Percentiles rank a stretch among this genome's conserved stretches.
Evolutionary conservation across 2,329 filamentous ascomycete species (phyloP).

Genomic region (Calonectria pteridis): DNA sequence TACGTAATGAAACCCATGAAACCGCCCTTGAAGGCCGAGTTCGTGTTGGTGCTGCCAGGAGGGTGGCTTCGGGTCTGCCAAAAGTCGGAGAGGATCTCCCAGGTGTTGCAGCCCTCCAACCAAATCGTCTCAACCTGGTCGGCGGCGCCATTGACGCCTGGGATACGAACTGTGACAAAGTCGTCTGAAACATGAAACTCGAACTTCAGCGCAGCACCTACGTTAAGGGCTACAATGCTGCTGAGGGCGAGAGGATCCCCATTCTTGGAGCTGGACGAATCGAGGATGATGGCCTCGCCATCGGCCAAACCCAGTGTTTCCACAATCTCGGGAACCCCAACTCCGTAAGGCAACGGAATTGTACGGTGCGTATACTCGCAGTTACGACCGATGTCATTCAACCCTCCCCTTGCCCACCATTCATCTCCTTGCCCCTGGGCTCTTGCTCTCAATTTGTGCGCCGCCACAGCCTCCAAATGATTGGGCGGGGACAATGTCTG

Average conservation of each 20-base stretch:
- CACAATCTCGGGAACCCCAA: slow-evolving; percentile 67
- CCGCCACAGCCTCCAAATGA: slow-evolving; percentile 38
- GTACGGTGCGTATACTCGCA: slow-evolving; percentile 54
- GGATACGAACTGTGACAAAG: slow-evolving; percentile 48
- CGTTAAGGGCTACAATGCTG: slow-evolving; percentile 79
- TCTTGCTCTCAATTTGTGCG: slow-evolving; percentile 19
- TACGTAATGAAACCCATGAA: slow-evolving; percentile 89
- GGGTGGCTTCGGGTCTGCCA: slow-evolving; percentile 47
- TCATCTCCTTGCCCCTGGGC: not conserved
- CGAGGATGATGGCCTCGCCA: slow-evolving; percentile 67
- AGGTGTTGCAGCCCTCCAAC: slow-evolving; percentile 54
- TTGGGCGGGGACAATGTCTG: slow-evolving; percentile 43
- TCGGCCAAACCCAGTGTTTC: slow-evolving; percentile 59
- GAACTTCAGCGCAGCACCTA: slow-evolving; percentile 67
- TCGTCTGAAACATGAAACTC: slow-evolving; percentile 67
- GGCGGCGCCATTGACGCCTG: slow-evolving; percentile 14
- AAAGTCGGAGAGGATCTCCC: slow-evolving; percentile 65
- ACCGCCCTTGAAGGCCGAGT: slow-evolving; percentile 79
- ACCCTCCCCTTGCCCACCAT: slow-evolving; percentile 31
- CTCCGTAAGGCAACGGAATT: slow-evolving; percentile 58
- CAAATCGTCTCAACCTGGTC: slow-evolving; percentile 32
- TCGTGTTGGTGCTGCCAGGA: slow-evolving; percentile 30
- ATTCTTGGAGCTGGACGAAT: slow-evolving; percentile 68
- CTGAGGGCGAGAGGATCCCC: slow-evolving; percentile 63
- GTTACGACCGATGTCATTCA: slow-evolving; percentile 30